Evolutionary conservation across 345 rosid species (phyloP), one percentile per base, ranked within the genome.

Genomic region (Salix viminalis): DNA sequence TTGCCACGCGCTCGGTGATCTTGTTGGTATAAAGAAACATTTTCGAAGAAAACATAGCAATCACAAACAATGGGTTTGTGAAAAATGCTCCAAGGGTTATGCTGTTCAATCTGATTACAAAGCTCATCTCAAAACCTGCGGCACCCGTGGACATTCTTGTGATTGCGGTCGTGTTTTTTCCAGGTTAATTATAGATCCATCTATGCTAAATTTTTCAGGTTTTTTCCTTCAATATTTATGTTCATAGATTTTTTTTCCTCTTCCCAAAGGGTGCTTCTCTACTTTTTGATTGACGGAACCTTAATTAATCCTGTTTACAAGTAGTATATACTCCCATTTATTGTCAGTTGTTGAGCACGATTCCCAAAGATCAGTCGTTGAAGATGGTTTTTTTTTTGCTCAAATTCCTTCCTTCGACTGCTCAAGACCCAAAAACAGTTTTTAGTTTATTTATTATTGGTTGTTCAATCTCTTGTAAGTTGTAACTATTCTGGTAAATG

Each of bases 91-190:
- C 0, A 95, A 95, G 82, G 98, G 90, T 12, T 95, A 95, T n/a
- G 99, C 98, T 2, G 99, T 95, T 84, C 98, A 95, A 76, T 95
- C 99, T 21, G 99, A 95, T 77, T 95, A 84, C 84, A 95, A 93
- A 81, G 98, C 99, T 10, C 99, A 95, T 80, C 98, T 95, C 84
- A 95, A 95, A 78, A 95, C 98, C 21, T 95, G 99, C 46, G 99
- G 99, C 74, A 93, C 96, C 72, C 69, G 99, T 14, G 99, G 99
- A 82, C 99, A 95, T 77, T 93, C 99, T 30, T 95, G 99, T 71
- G 99, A 95, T 77, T 95, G 99, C 60, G 99, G 99, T 72, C 91
- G 97, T 23, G 99, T 95, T 75, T 95, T 95, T 76, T 95, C 99
- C 52, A 95, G 99, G 99, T 95, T 67, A 48, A 34, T 23, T 14